Conservation (phyloP, 345 rosid species). For the Murraya koenigii region DNA sequence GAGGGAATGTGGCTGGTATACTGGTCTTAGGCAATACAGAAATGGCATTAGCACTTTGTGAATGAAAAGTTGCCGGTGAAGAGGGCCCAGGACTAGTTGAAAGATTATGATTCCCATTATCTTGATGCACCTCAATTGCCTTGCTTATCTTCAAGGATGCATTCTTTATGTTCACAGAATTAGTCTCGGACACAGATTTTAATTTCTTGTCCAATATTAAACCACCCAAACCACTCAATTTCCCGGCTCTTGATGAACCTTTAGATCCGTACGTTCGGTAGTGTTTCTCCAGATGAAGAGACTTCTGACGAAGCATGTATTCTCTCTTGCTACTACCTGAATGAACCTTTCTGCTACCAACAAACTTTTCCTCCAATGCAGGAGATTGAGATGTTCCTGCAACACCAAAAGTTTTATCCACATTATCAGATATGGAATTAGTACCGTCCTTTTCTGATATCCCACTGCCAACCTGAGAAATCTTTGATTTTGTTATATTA, state of each 20-base stretch:
- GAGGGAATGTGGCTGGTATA: slow-evolving; percentile 23
- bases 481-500: slow-evolving; percentile 41
- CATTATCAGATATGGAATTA: slow-evolving; percentile 33
- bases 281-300: slow-evolving; percentile 64
- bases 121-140: slow-evolving; percentile 44
- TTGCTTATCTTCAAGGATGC: slow-evolving; percentile 48
- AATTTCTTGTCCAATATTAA: slow-evolving; percentile 55
- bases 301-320: slow-evolving; percentile 62
- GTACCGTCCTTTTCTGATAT: slow-evolving; percentile 48
- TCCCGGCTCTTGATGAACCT: slow-evolving; percentile 53
- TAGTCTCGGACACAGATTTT: slow-evolving; percentile 49
- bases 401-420: slow-evolving; percentile 43
- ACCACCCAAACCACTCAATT: slow-evolving; percentile 54
- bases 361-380: slow-evolving; percentile 59
- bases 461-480: slow-evolving; percentile 35
- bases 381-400: slow-evolving; percentile 53
- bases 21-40: slow-evolving; percentile 33
- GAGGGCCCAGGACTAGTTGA: slow-evolving; percentile 23
- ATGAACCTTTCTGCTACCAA: slow-evolving; percentile 55
- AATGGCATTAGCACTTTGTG: slow-evolving; percentile 25
- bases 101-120: slow-evolving; percentile 31
- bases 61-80: slow-evolving; percentile 29
- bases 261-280: slow-evolving; percentile 56
- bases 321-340: slow-evolving; percentile 64
- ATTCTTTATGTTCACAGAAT: slow-evolving; percentile 42